These are phyloP conservation scores for Apiospora malaysiana DNA, from an alignment of 2,329 filamentous ascomycete genomes.

Conservation along the genomic window DNA sequence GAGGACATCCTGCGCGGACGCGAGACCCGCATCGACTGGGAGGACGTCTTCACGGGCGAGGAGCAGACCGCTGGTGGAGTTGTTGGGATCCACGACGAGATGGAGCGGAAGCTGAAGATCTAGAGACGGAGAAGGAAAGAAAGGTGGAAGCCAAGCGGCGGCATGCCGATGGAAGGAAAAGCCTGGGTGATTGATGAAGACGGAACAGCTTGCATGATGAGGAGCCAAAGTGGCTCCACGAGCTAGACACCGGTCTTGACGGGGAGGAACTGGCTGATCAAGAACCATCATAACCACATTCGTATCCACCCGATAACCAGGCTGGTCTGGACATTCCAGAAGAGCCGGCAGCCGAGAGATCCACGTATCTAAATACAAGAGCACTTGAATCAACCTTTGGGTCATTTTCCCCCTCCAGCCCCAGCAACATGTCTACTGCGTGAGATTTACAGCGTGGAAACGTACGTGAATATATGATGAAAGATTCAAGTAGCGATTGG, in stretches of 20 bases:
- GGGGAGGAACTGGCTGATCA: not conserved
- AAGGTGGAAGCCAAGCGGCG: constrained; percentile 22
- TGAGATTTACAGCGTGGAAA: no score
- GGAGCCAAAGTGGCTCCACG: not conserved
- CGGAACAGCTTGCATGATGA: not conserved
- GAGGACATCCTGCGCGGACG: constrained; percentile 86
- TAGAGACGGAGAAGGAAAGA: constrained; percentile 32
- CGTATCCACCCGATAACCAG: no score
- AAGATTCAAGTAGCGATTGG: no score
- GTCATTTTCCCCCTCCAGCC: not conserved
- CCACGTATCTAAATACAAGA: not conserved
- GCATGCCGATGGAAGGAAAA: not conserved
- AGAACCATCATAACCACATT: not conserved
- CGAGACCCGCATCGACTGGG: constrained; percentile 83
- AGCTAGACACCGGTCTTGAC: not conserved
- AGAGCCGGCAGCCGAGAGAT: not conserved
- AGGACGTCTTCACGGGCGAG: constrained; percentile 87
- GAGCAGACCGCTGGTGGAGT: constrained; percentile 67
- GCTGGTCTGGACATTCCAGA: not conserved
- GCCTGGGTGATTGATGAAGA: not conserved
- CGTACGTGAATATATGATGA: not conserved
- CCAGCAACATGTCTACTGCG: not conserved
- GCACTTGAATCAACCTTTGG: not conserved
- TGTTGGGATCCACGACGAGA: constrained; percentile 85
- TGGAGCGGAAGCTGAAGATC: constrained; percentile 91